These are phyloP conservation scores for Phialophora expanda DNA, from an alignment of 2,329 filamentous ascomycete genomes.

Conservation along the genomic window DNA sequence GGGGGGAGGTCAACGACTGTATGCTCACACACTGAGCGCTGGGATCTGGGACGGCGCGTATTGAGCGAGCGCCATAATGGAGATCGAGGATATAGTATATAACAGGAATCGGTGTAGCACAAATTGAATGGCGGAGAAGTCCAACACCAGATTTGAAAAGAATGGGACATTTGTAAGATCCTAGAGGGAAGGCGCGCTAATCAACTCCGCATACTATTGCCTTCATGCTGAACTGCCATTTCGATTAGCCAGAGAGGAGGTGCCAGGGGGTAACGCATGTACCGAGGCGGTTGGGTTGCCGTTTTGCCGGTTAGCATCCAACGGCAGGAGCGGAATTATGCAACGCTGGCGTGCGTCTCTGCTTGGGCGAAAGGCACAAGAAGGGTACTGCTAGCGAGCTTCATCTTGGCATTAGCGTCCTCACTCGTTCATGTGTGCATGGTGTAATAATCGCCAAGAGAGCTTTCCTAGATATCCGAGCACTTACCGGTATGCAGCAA, in stretches of 20 bases:
- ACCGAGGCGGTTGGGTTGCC: slow-evolving; percentile 3
- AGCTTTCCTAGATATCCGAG: neutral
- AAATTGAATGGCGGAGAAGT: neutral
- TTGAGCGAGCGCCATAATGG: neutral
- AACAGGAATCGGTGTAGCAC: neutral
- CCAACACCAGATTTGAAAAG: neutral
- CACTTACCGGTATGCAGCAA: neutral
- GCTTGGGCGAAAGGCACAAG: neutral
- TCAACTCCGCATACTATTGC: slow-evolving; percentile 1
- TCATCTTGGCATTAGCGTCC: neutral
- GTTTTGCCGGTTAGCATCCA: slow-evolving; percentile 4
- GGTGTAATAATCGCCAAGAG: neutral
- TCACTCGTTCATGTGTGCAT: neutral
- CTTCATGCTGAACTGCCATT: neutral
- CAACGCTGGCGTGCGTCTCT: neutral
- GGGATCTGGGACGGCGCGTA: neutral
- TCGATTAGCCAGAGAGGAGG: slow-evolving; percentile 1
- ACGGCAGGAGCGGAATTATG: slow-evolving; percentile 3
- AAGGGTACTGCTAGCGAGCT: neutral
- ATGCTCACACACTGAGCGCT: neutral
- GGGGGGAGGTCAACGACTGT: neutral
- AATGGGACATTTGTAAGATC: slow-evolving; percentile 12
- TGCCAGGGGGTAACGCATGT: neutral
- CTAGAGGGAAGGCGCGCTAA: neutral
- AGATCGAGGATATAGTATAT: neutral